Evolutionary conservation across 768 basidiomycete species (phyloP).

Genomic region (Infundibulicybe gibba): DNA sequence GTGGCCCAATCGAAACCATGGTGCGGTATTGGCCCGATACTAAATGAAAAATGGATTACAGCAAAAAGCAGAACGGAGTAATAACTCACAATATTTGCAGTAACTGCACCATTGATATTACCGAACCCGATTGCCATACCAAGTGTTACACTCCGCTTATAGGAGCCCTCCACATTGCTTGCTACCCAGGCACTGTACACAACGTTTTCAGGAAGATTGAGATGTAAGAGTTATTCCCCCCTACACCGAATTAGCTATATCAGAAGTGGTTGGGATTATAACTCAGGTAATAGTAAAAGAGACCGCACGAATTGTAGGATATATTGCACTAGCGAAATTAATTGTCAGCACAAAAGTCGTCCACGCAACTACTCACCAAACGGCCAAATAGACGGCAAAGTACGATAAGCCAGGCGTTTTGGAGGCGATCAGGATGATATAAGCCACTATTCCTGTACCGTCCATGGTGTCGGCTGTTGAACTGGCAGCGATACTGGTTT

Average conservation of each 20-base stretch:
- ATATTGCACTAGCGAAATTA: slow-evolving; percentile 35
- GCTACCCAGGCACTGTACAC: slow-evolving; percentile 62
- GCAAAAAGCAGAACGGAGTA: not conserved
- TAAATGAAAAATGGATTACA: slow-evolving; percentile 16
- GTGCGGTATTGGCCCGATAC: slow-evolving; percentile 63
- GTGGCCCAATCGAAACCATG: slow-evolving; percentile 70
- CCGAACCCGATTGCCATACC: slow-evolving; percentile 70
- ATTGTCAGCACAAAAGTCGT: not conserved
- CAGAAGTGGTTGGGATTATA: not conserved
- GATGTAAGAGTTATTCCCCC: slow-evolving; percentile 12
- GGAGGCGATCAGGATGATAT: slow-evolving; percentile 64
- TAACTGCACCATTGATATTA: slow-evolving; percentile 67
- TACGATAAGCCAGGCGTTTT: slow-evolving; percentile 62
- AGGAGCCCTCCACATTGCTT: slow-evolving; percentile 69
- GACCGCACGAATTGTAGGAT: slow-evolving; percentile 46
- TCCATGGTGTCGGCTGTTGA: not conserved
- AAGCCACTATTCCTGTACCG: slow-evolving; percentile 37
- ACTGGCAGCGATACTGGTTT: not conserved
- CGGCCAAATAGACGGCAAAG: slow-evolving; percentile 69
- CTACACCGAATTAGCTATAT: slow-evolving; percentile 48
- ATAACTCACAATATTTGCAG: slow-evolving; percentile 56
- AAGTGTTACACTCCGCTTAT: slow-evolving; percentile 67
- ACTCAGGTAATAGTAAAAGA: not conserved
- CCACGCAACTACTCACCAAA: slow-evolving; percentile 44
- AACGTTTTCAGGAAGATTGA: slow-evolving; percentile 8